Percentiles rank a stretch among this genome's conserved stretches.
Conservation (phyloP, 148 eudicot species). For the Dianthus caryophyllus region DNA sequence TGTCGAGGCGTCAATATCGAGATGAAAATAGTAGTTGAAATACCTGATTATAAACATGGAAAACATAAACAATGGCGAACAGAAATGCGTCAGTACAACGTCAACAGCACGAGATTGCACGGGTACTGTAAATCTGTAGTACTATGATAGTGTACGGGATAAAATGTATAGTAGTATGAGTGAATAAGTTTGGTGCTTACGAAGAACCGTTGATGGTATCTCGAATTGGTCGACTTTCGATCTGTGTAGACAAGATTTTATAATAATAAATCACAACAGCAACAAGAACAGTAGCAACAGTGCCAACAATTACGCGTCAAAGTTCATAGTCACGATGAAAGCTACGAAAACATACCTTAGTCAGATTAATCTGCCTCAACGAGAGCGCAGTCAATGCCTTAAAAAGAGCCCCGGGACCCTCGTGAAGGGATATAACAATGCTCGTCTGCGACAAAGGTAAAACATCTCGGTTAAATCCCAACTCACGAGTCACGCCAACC, state of each 20-base stretch:
- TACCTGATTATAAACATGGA: slow-evolving; percentile 32
- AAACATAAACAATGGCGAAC: no score
- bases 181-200: no score
- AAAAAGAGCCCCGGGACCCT: slow-evolving; percentile 51
- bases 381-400: slow-evolving; percentile 51
- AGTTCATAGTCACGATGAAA: no score
- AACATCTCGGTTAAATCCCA: background rate
- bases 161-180: no score
- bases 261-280: no score
- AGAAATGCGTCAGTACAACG: no score
- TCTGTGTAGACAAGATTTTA: no score
- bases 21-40: slow-evolving; percentile 53
- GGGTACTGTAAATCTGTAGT: no score
- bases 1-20: slow-evolving; percentile 71
- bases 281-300: no score
- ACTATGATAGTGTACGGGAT: no score
- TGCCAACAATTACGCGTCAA: no score
- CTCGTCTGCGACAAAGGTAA: slow-evolving; percentile 32
- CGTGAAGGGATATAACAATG: slow-evolving; percentile 46
- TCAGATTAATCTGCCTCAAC: slow-evolving; percentile 39
- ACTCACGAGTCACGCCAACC: no score
- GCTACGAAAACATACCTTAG: slow-evolving; percentile 31
- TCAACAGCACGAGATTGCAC: slow-evolving; percentile 4
- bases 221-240: slow-evolving; percentile 48
- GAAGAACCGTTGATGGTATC: slow-evolving; percentile 32